These are phyloP conservation scores for Fagus crenata DNA, from an alignment of 306 rosid species.

Conservation along the genomic window DNA sequence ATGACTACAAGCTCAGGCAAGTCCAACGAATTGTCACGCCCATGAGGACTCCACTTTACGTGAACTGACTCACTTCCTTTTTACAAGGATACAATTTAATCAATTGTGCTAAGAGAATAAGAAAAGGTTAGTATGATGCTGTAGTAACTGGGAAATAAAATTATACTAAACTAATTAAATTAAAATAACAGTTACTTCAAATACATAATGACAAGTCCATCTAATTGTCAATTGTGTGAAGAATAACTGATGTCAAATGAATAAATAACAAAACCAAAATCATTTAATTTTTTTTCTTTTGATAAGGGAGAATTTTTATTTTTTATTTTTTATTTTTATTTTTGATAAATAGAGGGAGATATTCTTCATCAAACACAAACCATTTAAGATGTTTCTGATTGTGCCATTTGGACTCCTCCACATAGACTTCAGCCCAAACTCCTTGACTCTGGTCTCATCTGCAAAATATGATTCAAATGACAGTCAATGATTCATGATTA, in stretches of 20 bases:
- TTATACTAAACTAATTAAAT: not conserved
- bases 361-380: conserved; percentile 39
- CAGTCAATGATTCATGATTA: conserved; percentile 2
- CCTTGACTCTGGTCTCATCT: conserved; percentile 94
- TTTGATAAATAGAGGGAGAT: too few species aligned
- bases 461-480: conserved; percentile 25
- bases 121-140: not conserved
- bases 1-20: not conserved
- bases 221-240: not conserved
- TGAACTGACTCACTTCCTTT: not conserved
- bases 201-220: not conserved
- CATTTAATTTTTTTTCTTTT: conserved; percentile 9
- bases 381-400: conserved; percentile 85
- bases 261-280: conserved; percentile 21
- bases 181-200: not conserved
- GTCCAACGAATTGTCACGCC: not conserved
- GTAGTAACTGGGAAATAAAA: not conserved
- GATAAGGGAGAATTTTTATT: not conserved
- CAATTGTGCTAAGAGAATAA: not conserved
- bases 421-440: conserved; percentile 92
- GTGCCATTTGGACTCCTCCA: conserved; percentile 99
- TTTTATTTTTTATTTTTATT: too few species aligned
- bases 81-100: not conserved
- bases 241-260: not conserved
- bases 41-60: not conserved